Conservation (phyloP, 2,329 filamentous ascomycete species). For the Pyricularia grisea region DNA sequence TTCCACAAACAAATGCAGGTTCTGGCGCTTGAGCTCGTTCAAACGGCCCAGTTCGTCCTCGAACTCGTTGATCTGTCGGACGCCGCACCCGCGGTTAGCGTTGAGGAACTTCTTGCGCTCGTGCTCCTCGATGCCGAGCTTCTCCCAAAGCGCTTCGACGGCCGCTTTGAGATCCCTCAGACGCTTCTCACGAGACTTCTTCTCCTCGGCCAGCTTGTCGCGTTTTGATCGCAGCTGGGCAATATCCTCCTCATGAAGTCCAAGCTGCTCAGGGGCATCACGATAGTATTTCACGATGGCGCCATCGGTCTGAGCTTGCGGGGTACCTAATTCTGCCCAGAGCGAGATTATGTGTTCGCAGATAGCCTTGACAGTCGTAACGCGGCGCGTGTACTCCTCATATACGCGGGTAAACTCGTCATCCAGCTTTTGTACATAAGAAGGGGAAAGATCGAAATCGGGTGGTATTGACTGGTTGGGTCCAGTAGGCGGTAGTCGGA, state of each 20-base stretch:
- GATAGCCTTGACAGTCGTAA: conserved; percentile 63
- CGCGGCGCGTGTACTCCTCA: conserved; percentile 84
- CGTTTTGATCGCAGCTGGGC: conserved; percentile 60
- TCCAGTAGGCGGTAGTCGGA: conserved; percentile 74
- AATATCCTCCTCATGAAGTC: conserved; percentile 82
- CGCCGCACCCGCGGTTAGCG: conserved; percentile 79
- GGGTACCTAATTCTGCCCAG: conserved; percentile 92
- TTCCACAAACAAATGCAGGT: conserved; percentile 91
- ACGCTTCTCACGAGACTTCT: conserved; percentile 68
- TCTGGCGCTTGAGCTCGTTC: conserved; percentile 90
- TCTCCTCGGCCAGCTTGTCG: conserved; percentile 81
- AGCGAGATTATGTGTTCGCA: conserved; percentile 84
- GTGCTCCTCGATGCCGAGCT: conserved; percentile 70
- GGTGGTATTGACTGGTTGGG: conserved; percentile 68
- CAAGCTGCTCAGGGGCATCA: conserved; percentile 86
- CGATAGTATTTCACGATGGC: conserved; percentile 83
- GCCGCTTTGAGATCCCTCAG: conserved; percentile 65
- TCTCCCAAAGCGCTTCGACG: conserved; percentile 85
- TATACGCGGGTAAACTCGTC: conserved; percentile 90
- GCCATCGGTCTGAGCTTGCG: conserved; percentile 83
- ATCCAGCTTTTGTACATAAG: conserved; percentile 81
- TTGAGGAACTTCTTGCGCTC: conserved; percentile 82
- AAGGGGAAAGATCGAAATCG: conserved; percentile 83
- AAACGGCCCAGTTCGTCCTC: conserved; percentile 81
- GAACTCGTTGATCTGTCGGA: conserved; percentile 90